Evolutionary conservation across 192 early-diverging fungal species (phyloP).

Genomic region (Tieghemiomyces parasiticus): DNA sequence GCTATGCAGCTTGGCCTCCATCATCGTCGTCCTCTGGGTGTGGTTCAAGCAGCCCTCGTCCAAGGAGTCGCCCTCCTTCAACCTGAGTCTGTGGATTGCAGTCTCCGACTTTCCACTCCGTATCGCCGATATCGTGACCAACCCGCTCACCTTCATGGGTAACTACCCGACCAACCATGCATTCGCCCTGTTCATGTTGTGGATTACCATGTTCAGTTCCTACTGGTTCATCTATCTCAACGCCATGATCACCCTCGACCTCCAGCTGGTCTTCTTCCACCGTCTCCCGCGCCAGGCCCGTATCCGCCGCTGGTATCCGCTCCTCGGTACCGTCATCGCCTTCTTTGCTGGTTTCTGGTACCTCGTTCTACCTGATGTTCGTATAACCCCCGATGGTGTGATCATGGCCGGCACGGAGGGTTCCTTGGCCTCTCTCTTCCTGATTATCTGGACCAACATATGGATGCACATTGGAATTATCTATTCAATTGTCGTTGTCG

Average conservation of each 20-base stretch:
- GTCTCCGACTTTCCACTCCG: background rate
- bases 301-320: background rate
- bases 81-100: background rate
- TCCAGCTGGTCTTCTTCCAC: constrained; percentile 3
- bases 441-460: background rate
- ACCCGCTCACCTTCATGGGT: background rate
- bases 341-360: constrained; percentile 4
- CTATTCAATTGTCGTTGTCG: background rate
- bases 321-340: background rate
- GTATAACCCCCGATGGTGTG: background rate
- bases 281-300: background rate
- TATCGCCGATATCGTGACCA: background rate
- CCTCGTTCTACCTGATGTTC: background rate
- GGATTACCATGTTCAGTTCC: background rate
- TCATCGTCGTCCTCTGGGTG: background rate
- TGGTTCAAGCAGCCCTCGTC: background rate
- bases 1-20: background rate
- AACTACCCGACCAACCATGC: background rate
- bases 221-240: background rate
- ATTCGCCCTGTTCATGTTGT: background rate
- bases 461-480: background rate
- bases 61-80: background rate
- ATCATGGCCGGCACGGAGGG: background rate
- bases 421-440: background rate
- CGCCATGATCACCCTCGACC: constrained; percentile 2